phyloP scores from a whole-genome alignment of 2,329 filamentous ascomycete genomes.

The Sordariomycetes sp. region DNA sequence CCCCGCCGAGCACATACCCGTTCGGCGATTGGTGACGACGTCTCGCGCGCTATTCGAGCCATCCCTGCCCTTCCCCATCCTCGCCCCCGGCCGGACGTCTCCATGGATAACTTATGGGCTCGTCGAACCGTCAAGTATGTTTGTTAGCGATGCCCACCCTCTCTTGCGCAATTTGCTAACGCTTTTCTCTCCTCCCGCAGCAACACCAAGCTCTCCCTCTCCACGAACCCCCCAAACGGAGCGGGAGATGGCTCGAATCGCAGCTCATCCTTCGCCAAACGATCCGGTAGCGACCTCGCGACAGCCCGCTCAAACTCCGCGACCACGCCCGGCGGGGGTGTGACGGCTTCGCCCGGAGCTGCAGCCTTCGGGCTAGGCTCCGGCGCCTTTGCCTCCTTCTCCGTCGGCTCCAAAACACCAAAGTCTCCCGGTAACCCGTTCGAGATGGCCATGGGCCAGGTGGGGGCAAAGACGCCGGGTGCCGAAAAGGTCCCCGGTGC shows the following conservation, averaged over 20 bases:
- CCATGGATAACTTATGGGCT: conserved; percentile 63
- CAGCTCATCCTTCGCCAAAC: conserved; percentile 57
- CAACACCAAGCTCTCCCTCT: conserved; percentile 82
- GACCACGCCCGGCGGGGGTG: conserved; percentile 56
- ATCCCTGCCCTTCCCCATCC: background rate
- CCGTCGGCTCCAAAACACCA: conserved; percentile 77
- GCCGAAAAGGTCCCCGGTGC: conserved; percentile 32
- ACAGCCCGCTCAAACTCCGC: conserved; percentile 57
- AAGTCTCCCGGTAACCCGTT: conserved; percentile 76
- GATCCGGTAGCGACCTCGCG: conserved; percentile 51
- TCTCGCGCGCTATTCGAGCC: background rate
- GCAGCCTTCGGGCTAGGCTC: conserved; percentile 90
- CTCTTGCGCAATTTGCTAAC: background rate
- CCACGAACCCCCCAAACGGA: conserved; percentile 51
- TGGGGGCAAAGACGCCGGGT: conserved; percentile 18
- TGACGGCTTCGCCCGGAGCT: conserved; percentile 66
- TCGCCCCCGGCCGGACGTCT: background rate
- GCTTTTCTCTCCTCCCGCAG: conserved; percentile 29
- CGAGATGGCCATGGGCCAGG: conserved; percentile 55
- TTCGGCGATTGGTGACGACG: conserved; percentile 5
- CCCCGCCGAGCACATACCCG: background rate
- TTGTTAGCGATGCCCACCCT: background rate
- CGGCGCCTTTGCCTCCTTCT: conserved; percentile 80
- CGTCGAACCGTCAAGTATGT: conserved; percentile 68
- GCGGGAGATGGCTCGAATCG: conserved; percentile 47